These are phyloP conservation scores for Sideroxylon spinosum DNA, from an alignment of 179 eudicot genomes.

Conservation along the genomic window DNA sequence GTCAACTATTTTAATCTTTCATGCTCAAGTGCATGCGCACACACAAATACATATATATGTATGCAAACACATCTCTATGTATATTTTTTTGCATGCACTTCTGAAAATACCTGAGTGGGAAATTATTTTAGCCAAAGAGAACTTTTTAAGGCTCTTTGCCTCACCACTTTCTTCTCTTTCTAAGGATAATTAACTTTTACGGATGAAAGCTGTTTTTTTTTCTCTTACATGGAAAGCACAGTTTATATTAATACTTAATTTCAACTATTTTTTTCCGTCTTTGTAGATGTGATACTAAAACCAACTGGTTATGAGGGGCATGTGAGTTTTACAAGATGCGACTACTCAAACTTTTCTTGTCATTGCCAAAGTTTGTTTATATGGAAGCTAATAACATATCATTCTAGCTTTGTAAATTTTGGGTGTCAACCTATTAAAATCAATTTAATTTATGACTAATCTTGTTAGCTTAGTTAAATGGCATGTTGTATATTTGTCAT, in stretches of 20 bases:
- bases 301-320: conserved; percentile 42
- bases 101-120: not conserved
- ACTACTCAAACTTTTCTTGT: conserved; percentile 46
- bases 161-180: conserved; percentile 5
- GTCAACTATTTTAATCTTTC: not conserved
- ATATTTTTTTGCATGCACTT: not conserved
- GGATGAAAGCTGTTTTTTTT: not conserved
- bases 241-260: not conserved
- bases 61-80: not conserved
- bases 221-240: not conserved
- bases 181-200: not conserved
- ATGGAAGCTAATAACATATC: conserved; percentile 44
- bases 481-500: too few species aligned
- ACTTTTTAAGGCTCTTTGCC: not conserved
- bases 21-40: not conserved
- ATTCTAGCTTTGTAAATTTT: not conserved
- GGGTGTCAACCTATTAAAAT: not conserved
- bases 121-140: not conserved
- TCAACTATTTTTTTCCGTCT: conserved; percentile 10
- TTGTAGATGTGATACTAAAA: conserved; percentile 47
- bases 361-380: conserved; percentile 65
- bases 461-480: too few species aligned
- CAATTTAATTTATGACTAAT: too few species aligned
- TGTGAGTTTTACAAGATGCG: conserved; percentile 23
- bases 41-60: not conserved